phyloP scores from a whole-genome alignment of 306 rosid genomes.

The Styphnolobium japonicum region DNA sequence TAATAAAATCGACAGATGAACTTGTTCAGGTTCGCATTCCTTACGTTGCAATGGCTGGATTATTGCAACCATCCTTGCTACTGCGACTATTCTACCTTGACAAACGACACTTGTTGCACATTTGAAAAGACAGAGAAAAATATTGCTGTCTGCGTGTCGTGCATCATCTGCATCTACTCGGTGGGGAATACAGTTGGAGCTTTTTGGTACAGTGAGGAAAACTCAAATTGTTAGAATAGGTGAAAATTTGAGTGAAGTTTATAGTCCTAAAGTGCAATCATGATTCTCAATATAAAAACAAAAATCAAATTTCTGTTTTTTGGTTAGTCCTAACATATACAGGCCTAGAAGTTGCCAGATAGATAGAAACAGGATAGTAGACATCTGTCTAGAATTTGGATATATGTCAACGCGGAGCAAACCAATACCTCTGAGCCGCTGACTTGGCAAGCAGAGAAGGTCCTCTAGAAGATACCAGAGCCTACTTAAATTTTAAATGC shows the following conservation, averaged over 20 bases:
- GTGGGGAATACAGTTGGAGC: no score
- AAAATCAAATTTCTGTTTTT: neutral
- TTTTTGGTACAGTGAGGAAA: no score
- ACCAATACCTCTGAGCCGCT: neutral
- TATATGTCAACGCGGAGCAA: neutral
- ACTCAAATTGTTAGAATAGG: neutral
- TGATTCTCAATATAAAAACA: neutral
- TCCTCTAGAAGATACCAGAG: slow-evolving; percentile 10
- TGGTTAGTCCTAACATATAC: neutral
- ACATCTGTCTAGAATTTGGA: slow-evolving; percentile 19
- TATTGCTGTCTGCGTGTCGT: no score
- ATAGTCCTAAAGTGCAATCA: neutral
- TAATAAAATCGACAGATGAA: no score
- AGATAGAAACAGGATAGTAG: neutral
- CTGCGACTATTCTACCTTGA: no score
- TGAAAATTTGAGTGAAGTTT: neutral
- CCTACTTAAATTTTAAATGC: neutral
- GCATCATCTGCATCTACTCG: no score
- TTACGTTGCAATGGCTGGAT: no score
- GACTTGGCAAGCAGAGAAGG: neutral
- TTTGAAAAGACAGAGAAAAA: no score
- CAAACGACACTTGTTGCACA: no score
- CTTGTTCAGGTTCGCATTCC: no score
- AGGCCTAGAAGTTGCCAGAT: neutral
- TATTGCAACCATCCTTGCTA: no score